Base-by-base conservation (phyloP, 1,284 basidiomycete species). In the Fistulina hepatica region DNA sequence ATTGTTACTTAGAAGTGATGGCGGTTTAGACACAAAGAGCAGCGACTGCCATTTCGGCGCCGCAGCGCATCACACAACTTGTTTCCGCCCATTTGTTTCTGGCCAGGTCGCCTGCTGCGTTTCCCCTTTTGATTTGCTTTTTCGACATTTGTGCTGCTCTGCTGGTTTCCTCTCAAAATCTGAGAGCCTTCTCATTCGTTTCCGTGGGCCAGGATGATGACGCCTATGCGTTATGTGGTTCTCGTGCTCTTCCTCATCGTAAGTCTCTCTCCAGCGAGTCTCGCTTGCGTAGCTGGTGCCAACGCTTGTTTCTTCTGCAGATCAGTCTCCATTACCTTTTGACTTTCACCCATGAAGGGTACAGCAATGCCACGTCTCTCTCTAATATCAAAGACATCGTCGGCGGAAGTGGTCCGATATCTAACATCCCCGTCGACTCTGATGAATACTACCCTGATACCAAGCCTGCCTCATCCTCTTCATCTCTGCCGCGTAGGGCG, bases 161-260 rank as follows among this genome's bases (percentile, higher is more conserved):
- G n/a, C n/a, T n/a, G n/a, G n/a, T n/a, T n/a, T n/a, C n/a, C n/a
- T n/a, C n/a, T n/a, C n/a, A n/a, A n/a, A n/a, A n/a, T n/a, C n/a
- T n/a, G n/a, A n/a, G n/a, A n/a, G n/a, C n/a, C n/a, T n/a, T n/a
- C n/a, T n/a, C n/a, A n/a, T n/a, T n/a, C n/a, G n/a, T n/a, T n/a
- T n/a, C n/a, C n/a, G n/a, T n/a, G n/a, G n/a, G n/a, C n/a, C 58
- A 74, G 65, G 55, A 83, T 83, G 81, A 81, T 80, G 73, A 78
- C 80, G 44, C 75, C 75, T 44, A 73, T 77, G 69, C 76, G 81
- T 52, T 85, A 84, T 53, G 62, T 81, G 36, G 51, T 82, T 31
- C 66, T 84, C 47, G 72, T 71, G 45, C 64, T 84, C 49, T 71
- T 56, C 54, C 66, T 81, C 50, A 65, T 84, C 39, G 80, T 81